Evolutionary conservation across 805 yeast species (phyloP).

Genomic region (Starmerella vitae): DNA sequence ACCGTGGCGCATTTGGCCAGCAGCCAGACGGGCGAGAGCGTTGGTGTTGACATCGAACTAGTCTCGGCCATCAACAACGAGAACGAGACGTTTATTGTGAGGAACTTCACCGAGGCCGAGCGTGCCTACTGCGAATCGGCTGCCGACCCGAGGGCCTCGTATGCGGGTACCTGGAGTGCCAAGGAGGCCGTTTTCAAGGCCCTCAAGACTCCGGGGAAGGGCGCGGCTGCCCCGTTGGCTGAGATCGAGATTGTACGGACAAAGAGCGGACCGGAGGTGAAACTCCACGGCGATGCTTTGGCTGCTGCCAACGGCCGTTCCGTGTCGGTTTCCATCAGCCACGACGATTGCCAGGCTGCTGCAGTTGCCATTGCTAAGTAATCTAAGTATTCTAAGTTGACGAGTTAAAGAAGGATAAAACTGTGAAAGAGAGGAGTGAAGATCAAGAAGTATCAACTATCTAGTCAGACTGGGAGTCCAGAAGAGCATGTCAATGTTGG

Average conservation of each 20-base stretch:
- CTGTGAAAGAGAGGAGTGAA: too few relatives aligned
- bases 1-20: conserved; percentile 26
- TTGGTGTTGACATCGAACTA: conserved; percentile 95
- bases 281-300: conserved; percentile 62
- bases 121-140: conserved; percentile 62
- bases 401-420: too few relatives aligned
- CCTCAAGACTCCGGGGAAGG: conserved; percentile 72
- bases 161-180: conserved; percentile 98
- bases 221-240: conserved; percentile 87
- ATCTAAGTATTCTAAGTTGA: not conserved
- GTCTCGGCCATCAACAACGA: conserved; percentile 65
- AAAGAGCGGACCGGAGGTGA: conserved; percentile 73
- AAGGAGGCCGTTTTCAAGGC: conserved; percentile 98
- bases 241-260: conserved; percentile 76
- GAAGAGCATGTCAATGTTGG: too few relatives aligned
- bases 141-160: conserved; percentile 73
- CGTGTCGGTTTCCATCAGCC: conserved; percentile 84
- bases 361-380: conserved; percentile 67
- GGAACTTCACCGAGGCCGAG: conserved; percentile 81
- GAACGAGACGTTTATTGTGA: conserved; percentile 81
- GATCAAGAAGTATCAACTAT: too few relatives aligned
- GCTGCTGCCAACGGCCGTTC: conserved; percentile 51
- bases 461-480: too few relatives aligned
- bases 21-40: conserved; percentile 43
- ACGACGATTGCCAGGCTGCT: conserved; percentile 92